phyloP scores from a whole-genome alignment of 2,329 filamentous ascomycete species.

The Xylariaceae sp. region DNA sequence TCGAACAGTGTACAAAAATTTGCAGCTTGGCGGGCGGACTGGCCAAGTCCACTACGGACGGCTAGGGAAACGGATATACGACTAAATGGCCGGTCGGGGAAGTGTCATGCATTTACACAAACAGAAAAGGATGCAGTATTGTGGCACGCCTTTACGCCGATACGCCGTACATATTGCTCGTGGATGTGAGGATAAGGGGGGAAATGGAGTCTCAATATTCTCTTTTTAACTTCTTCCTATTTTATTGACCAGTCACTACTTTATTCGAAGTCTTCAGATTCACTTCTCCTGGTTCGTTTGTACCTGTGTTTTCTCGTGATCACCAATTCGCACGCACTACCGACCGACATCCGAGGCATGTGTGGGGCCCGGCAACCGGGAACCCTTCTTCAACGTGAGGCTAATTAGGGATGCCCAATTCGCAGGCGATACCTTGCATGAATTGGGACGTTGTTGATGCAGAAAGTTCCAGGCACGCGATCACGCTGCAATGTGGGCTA shows the following conservation, averaged over 20 bases:
- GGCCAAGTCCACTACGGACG: conserved; percentile 1
- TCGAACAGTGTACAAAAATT: conserved; percentile 12
- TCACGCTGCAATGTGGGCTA: not conserved
- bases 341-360: not conserved
- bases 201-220: conserved; percentile 8
- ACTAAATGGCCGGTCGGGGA: conserved; percentile 10
- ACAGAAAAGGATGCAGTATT: conserved; percentile 8
- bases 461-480: not conserved
- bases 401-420: not conserved
- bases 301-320: not conserved
- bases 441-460: not conserved
- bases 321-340: not conserved
- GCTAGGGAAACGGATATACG: conserved; percentile 14
- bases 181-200: not conserved
- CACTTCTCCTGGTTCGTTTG: not conserved
- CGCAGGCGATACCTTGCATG: not conserved
- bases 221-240: conserved; percentile 7
- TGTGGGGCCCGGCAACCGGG: not conserved
- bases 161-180: not conserved
- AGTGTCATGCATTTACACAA: conserved; percentile 17
- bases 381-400: not conserved
- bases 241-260: conserved; percentile 11
- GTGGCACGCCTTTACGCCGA: conserved; percentile 2
- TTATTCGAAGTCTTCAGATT: conserved; percentile 1
- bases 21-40: conserved; percentile 4